A percentile compares a stretch with the other conserved stretches of the same genome.
Conservation (phyloP, 768 basidiomycete species). For the Leucocoprinus sp. region DNA sequence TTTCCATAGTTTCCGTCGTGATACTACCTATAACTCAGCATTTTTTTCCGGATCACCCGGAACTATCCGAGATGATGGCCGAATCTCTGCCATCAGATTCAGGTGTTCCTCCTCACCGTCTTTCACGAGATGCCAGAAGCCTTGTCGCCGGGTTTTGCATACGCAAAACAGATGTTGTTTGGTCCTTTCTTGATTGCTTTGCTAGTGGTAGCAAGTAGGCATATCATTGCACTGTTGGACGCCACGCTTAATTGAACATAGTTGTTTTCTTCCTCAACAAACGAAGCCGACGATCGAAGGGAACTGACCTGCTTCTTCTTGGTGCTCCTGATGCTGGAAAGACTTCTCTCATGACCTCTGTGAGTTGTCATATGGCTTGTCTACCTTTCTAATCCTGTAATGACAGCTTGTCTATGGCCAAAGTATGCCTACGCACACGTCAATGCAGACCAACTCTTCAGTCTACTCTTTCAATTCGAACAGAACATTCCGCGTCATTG, state of each 20-base stretch:
- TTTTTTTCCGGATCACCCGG: too few relatives aligned
- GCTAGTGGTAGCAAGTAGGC: conserved; percentile 36
- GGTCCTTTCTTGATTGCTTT: conserved; percentile 38
- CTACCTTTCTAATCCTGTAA: not conserved
- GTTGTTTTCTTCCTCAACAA: conserved; percentile 37
- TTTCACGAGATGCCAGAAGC: conserved; percentile 28
- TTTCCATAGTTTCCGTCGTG: conserved; percentile 1
- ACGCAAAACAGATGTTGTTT: conserved; percentile 30
- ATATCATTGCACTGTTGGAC: not conserved
- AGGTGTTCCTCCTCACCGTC: too few relatives aligned
- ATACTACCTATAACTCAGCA: not conserved
- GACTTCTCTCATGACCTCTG: conserved; percentile 67
- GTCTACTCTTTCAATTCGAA: conserved; percentile 34
- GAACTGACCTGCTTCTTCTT: conserved; percentile 63
- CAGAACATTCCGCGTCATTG: conserved; percentile 48
- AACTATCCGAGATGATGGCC: too few relatives aligned
- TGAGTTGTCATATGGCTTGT: conserved; percentile 25
- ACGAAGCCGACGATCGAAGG: conserved; percentile 37
- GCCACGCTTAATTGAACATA: conserved; percentile 15
- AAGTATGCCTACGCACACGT: conserved; percentile 63
- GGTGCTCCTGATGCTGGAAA: conserved; percentile 76
- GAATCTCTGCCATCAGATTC: too few relatives aligned
- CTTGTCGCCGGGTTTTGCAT: conserved; percentile 23
- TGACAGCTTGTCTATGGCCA: conserved; percentile 57
- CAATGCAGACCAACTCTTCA: conserved; percentile 64